phyloP scores from a whole-genome alignment of 805 yeast species.

The Ogataea saltuana region DNA sequence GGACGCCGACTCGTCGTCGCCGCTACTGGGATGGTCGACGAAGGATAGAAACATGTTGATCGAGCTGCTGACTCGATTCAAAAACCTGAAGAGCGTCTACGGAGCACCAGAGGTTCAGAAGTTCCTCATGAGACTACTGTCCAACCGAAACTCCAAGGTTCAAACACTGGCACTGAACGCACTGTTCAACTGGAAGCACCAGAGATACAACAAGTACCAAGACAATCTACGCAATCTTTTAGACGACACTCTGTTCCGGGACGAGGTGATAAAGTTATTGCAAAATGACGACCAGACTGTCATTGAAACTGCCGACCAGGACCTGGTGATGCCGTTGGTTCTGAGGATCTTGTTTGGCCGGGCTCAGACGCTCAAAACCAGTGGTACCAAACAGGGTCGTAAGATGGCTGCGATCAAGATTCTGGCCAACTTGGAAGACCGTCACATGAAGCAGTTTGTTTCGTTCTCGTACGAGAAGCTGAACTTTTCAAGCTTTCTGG shows the following conservation, averaged over 20 bases:
- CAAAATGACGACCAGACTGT: slow-evolving; percentile 49
- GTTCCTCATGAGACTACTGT: slow-evolving; percentile 55
- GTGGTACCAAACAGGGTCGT: slow-evolving; percentile 71
- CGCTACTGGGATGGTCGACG: slow-evolving; percentile 30
- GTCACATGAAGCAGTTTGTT: slow-evolving; percentile 60
- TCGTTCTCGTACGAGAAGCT: slow-evolving; percentile 60
- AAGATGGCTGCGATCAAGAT: slow-evolving; percentile 69
- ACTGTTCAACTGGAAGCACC: slow-evolving; percentile 62
- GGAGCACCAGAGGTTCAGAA: slow-evolving; percentile 54
- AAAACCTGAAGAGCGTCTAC: slow-evolving; percentile 55
- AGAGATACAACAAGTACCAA: slow-evolving; percentile 61
- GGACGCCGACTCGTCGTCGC: slow-evolving; percentile 27
- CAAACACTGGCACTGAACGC: slow-evolving; percentile 76
- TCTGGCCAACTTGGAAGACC: slow-evolving; percentile 55
- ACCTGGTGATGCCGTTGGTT: slow-evolving; percentile 65
- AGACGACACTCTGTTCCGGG: slow-evolving; percentile 83
- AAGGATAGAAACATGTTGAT: slow-evolving; percentile 59
- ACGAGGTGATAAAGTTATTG: slow-evolving; percentile 71
- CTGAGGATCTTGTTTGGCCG: slow-evolving; percentile 83
- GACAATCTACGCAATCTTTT: slow-evolving; percentile 73
- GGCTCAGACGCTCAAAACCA: slow-evolving; percentile 66
- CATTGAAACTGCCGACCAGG: slow-evolving; percentile 63
- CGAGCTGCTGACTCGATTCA: slow-evolving; percentile 63
- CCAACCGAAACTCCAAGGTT: slow-evolving; percentile 58
- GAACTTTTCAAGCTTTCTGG: slow-evolving; percentile 39